A percentile compares a stretch with the other conserved stretches of the same genome.
These are phyloP conservation scores for Aspergillus fischeri DNA, from an alignment of 2,329 filamentous ascomycete species.

Conservation along the genomic window DNA sequence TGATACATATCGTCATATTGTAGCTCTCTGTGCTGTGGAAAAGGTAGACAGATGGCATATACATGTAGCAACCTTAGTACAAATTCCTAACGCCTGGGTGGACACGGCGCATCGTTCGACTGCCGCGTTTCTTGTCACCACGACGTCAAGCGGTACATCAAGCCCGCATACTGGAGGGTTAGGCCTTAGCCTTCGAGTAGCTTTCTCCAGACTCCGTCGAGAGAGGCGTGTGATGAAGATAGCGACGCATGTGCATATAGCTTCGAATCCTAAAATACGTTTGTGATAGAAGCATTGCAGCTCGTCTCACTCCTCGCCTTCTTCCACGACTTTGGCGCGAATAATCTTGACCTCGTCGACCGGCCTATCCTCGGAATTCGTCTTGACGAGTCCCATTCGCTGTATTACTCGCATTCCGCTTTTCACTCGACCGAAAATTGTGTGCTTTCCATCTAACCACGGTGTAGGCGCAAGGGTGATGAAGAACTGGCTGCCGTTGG, in stretches of 20 bases:
- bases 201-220: neutral
- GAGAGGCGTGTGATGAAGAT: neutral
- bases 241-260: neutral
- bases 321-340: conserved; percentile 65
- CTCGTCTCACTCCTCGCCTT: conserved; percentile 40
- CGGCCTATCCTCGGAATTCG: conserved; percentile 74
- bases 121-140: neutral
- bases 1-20: conserved; percentile 55
- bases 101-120: neutral
- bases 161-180: neutral
- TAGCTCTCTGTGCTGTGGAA: neutral
- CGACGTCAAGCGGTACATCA: neutral
- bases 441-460: conserved; percentile 96
- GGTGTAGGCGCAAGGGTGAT: conserved; percentile 90
- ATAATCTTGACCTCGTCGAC: conserved; percentile 77
- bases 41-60: neutral
- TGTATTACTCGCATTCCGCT: conserved; percentile 77
- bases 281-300: neutral
- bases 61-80: neutral
- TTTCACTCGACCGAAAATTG: conserved; percentile 90
- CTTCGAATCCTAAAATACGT: neutral
- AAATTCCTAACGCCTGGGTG: neutral
- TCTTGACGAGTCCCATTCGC: conserved; percentile 84
- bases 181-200: neutral
- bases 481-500: conserved; percentile 95